Evolutionary conservation across 225 moss, liverwort and hornwort genomes (phyloP), one percentile per base, ranked within the genome.

Genomic region (Physcomitrium patens): DNA sequence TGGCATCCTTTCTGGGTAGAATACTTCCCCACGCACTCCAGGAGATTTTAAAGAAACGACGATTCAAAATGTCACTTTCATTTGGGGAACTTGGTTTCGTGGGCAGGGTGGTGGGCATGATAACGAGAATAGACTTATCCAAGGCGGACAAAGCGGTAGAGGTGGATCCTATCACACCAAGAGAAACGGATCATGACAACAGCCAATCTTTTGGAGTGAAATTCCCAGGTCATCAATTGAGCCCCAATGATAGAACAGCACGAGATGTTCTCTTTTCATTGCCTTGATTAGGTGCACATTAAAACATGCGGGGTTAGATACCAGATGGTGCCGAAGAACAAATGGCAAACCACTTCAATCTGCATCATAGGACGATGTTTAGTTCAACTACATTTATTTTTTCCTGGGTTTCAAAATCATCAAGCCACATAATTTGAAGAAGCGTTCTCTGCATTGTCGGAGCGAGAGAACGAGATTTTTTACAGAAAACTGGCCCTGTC

Each of bases 101-200:
- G 65, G 79, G 83, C 86, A 91, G 94, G 71, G 92, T 92, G 53
- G 88, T 90, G 63, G 92, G 92, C 56, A 90, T 92, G 88, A 90
- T 92, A 64, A 92, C 92, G 46, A 86, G 92, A 71, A 90, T 89
- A 68, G 90, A 92, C 71, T 55, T 92, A 59, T 79, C 81, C 27
- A 70, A 80, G 22, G 86, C 73, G 44, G 86, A 82, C 23, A 77
- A 83, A 46, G 67, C 65, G 37, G 28, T 74, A 43, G 85, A 76
- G 58, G 10, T 63, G 41, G 79, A 85, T 20, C 44, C 74, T 9
- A 46, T 74, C 43, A 79, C 54, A 5, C 70, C 65, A 31, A 43
- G 47, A 65, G 72, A 82, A 59, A 31, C 76, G 46, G 76, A 72
- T 43, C 44, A 57, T 9, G 85, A 85, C 16, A 14, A 24, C 54